phyloP scores from a whole-genome alignment of 805 yeast genomes.

The Candida ficus region DNA sequence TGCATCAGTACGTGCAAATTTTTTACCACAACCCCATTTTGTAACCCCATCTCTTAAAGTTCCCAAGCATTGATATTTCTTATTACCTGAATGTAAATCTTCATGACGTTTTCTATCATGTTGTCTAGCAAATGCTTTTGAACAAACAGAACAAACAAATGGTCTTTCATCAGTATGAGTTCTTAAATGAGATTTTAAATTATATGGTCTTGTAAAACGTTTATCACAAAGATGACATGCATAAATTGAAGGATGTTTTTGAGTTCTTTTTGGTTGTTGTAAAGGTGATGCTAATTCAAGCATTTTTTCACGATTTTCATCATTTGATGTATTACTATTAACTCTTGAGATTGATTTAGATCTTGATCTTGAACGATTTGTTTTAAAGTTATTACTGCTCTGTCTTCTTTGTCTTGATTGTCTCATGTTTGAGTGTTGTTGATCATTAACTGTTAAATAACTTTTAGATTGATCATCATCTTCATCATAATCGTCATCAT shows the following conservation, averaged over 20 bases:
- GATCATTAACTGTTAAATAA: conserved; percentile 8
- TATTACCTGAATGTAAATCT: conserved; percentile 70
- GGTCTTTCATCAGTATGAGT: conserved; percentile 89
- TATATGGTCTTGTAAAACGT: conserved; percentile 87
- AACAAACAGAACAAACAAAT: conserved; percentile 65
- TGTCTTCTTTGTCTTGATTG: conserved; percentile 30
- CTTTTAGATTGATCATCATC: background rate
- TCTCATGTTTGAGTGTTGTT: conserved; percentile 17
- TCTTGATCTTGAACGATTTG: conserved; percentile 30
- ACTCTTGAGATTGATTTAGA: conserved; percentile 8
- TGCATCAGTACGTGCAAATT: conserved; percentile 78
- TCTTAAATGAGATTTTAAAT: conserved; percentile 82
- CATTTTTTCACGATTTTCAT: conserved; percentile 44
- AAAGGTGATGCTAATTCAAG: conserved; percentile 60
- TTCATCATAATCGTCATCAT: background rate
- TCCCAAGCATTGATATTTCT: conserved; percentile 70
- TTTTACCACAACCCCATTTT: conserved; percentile 76
- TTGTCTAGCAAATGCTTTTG: conserved; percentile 76
- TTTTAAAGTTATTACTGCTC: conserved; percentile 34
- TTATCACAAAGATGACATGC: conserved; percentile 83
- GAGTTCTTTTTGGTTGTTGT: conserved; percentile 48
- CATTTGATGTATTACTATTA: conserved; percentile 2
- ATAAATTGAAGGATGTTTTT: conserved; percentile 68
- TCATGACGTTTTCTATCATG: conserved; percentile 78
- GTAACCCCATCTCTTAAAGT: conserved; percentile 46